These are phyloP conservation scores for Sporobolomyces phaffii DNA, from an alignment of 768 basidiomycete species.

Conservation along the genomic window DNA sequence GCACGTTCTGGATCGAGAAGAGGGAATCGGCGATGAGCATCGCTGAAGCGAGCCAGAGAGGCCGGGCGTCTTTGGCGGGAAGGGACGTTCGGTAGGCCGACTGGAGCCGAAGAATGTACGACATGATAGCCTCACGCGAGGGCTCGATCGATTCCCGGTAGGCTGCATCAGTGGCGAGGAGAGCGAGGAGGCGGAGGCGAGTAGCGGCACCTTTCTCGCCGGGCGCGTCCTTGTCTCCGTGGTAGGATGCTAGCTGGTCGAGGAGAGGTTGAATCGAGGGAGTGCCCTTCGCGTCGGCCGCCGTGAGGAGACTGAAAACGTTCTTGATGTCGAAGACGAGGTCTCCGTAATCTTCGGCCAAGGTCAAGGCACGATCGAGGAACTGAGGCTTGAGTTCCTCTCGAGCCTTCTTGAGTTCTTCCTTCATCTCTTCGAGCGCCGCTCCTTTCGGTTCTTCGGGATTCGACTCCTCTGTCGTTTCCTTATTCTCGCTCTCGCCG, in stretches of 20 bases:
- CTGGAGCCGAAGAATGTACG: constrained; percentile 25
- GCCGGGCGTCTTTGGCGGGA: constrained; percentile 50
- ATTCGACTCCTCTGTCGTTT: neutral
- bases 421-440: constrained; percentile 30
- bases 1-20: constrained; percentile 67
- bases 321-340: constrained; percentile 82
- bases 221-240: constrained; percentile 44
- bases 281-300: constrained; percentile 6
- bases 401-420: constrained; percentile 60
- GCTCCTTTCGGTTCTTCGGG: neutral
- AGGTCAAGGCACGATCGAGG: constrained; percentile 61
- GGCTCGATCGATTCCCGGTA: constrained; percentile 42
- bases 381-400: constrained; percentile 62
- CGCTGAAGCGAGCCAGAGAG: constrained; percentile 81
- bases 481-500: neutral
- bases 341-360: constrained; percentile 80
- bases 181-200: constrained; percentile 74
- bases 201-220: constrained; percentile 68
- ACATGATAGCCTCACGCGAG: constrained; percentile 37
- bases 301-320: constrained; percentile 42
- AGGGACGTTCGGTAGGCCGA: constrained; percentile 5
- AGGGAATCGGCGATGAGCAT: constrained; percentile 80
- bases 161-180: constrained; percentile 70
- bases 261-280: constrained; percentile 66
- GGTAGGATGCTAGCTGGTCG: constrained; percentile 62